A percentile compares a stretch with the other conserved stretches of the same genome.
phyloP scores from a whole-genome alignment of 179 eudicot genomes.

The Amaranthus tricolor region DNA sequence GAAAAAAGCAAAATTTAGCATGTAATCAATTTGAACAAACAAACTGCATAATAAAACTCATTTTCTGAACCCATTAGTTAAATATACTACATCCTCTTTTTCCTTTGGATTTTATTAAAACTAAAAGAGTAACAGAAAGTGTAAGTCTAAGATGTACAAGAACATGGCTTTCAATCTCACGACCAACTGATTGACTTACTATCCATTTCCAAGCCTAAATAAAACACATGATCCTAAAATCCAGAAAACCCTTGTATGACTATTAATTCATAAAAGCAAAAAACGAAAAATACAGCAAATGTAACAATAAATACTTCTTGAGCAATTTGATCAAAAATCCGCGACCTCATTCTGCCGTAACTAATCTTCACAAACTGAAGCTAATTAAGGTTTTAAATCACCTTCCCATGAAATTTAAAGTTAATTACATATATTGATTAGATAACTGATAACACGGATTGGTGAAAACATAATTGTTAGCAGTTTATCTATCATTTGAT shows the following conservation, averaged over 20 bases:
- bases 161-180: background rate
- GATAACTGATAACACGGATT: too few relatives aligned
- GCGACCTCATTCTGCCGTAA: background rate
- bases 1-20: background rate
- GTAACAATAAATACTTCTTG: background rate
- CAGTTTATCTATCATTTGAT: too few relatives aligned
- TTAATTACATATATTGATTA: too few relatives aligned
- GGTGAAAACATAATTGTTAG: too few relatives aligned
- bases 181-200: background rate
- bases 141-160: background rate
- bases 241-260: too few relatives aligned
- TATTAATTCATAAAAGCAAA: too few relatives aligned
- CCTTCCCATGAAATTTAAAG: too few relatives aligned
- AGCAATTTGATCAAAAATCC: background rate
- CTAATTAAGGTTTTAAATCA: too few relatives aligned
- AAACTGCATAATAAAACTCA: background rate
- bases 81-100: too few relatives aligned
- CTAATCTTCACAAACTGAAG: background rate
- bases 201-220: background rate
- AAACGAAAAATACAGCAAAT: background rate
- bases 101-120: background rate
- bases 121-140: background rate
- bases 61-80: background rate
- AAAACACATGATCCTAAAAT: too few relatives aligned
- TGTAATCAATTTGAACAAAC: background rate